Evolutionary conservation across 1,139 yeast species (phyloP).

Genomic region (Geotrichum cucujoidarum): DNA sequence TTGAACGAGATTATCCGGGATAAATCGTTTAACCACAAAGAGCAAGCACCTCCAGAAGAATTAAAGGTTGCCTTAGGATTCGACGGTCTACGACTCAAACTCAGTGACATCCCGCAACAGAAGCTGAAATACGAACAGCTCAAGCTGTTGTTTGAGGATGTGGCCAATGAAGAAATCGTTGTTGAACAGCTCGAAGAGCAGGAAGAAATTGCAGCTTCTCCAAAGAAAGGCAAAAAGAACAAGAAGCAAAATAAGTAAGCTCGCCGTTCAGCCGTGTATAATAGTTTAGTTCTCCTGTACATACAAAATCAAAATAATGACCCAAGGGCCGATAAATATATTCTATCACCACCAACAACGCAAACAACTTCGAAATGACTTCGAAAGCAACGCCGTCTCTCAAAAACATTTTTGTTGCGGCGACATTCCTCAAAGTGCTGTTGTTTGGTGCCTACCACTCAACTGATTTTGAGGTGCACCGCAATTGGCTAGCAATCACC

Average conservation of each 20-base stretch:
- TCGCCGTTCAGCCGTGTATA: background rate
- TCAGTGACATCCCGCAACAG: constrained; percentile 39
- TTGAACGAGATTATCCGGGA: background rate
- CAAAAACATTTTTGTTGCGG: constrained; percentile 63
- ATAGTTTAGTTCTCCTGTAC: background rate
- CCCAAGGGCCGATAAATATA: background rate
- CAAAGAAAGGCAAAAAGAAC: background rate
- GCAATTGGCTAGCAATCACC: constrained; percentile 95
- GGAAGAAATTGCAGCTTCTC: background rate
- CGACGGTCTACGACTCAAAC: constrained; percentile 54
- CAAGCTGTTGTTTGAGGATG: constrained; percentile 28
- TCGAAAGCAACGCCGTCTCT: constrained; percentile 39
- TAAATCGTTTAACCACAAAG: constrained; percentile 1
- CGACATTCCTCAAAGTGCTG: constrained; percentile 52
- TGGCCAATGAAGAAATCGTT: constrained; percentile 19
- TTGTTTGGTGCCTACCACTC: constrained; percentile 52
- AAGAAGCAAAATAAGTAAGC: background rate
- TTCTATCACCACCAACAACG: background rate
- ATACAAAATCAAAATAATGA: background rate
- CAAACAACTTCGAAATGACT: background rate
- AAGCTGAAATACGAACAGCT: constrained; percentile 33
- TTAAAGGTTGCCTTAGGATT: constrained; percentile 46
- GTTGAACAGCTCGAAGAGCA: background rate
- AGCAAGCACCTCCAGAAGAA: background rate
- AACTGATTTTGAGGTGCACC: constrained; percentile 94